Conservation (phyloP, 352 stramenopile genomes). For the Globisporangium camurandrum region DNA sequence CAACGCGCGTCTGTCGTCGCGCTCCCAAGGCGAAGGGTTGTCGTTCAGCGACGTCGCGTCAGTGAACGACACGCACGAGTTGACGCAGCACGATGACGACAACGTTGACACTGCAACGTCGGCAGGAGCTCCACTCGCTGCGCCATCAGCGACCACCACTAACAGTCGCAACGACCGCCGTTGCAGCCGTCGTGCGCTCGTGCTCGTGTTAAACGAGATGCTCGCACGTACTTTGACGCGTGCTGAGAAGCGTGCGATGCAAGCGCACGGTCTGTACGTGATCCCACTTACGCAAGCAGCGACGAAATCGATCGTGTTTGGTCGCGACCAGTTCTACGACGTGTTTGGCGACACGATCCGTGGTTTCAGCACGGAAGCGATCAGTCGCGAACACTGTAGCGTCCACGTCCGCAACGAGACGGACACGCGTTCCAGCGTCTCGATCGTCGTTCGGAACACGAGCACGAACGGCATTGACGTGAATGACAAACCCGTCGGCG, state of each 20-base stretch:
- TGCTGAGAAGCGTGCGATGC: constrained; percentile 34
- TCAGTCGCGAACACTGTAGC: constrained; percentile 57
- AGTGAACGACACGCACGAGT: constrained; percentile 8
- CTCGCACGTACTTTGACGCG: constrained; percentile 36
- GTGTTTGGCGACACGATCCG: constrained; percentile 67
- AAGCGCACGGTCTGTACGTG: constrained; percentile 37
- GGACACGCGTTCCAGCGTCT: constrained; percentile 25
- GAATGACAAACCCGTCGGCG: constrained; percentile 38
- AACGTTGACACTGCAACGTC: too few species aligned
- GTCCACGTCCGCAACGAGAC: too few species aligned
- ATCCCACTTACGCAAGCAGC: constrained; percentile 26
- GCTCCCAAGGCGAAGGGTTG: constrained; percentile 59
- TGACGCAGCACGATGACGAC: too few species aligned
- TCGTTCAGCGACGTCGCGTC: constrained; percentile 49
- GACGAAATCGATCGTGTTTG: constrained; percentile 22
- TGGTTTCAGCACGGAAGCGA: constrained; percentile 36
- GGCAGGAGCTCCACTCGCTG: too few species aligned
- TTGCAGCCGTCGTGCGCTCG: constrained; percentile 7
- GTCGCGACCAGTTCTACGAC: constrained; percentile 49
- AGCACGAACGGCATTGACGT: constrained; percentile 65
- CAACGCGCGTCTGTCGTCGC: constrained; percentile 52
- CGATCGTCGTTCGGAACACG: constrained; percentile 56
- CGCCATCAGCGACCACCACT: too few species aligned
- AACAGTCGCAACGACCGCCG: too few species aligned
- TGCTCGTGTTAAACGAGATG: constrained; percentile 30